A percentile compares a stretch with the other conserved stretches of the same genome.
Evolutionary conservation across 2,329 filamentous ascomycete species (phyloP).

Genomic region (Hymenoscyphus repandus): DNA sequence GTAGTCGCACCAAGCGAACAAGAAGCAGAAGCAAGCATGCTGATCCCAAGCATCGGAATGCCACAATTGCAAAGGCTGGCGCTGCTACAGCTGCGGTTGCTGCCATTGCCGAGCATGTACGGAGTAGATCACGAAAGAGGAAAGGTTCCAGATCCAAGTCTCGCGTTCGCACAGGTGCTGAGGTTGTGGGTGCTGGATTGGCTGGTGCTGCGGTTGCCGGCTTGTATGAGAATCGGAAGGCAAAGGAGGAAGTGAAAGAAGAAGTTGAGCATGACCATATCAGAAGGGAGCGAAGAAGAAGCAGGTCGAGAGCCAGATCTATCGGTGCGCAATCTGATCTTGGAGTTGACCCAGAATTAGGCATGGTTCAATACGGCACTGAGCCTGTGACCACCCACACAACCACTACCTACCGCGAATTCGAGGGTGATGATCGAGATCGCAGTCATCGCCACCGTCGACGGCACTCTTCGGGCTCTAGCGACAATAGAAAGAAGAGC

Average conservation of each 20-base stretch:
- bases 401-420: constrained; percentile 27
- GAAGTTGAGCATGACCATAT: constrained; percentile 30
- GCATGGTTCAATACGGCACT: constrained; percentile 62
- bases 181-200: constrained; percentile 55
- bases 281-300: constrained; percentile 28
- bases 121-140: constrained; percentile 47
- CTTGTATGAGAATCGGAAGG: constrained; percentile 54
- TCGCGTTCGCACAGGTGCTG: constrained; percentile 45
- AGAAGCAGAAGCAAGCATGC: constrained; percentile 43
- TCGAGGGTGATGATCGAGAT: constrained; percentile 18
- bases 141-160: constrained; percentile 37
- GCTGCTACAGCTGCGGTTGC: constrained; percentile 53
- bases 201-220: constrained; percentile 57
- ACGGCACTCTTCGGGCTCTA: constrained; percentile 22
- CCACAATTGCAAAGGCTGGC: constrained; percentile 30
- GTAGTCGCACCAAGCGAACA: constrained; percentile 36
- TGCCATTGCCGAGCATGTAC: constrained; percentile 52
- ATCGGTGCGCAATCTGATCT: constrained; percentile 42
- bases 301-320: constrained; percentile 45
- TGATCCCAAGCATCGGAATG: constrained; percentile 41
- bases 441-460: constrained; percentile 11
- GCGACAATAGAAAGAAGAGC: constrained; percentile 17
- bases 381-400: constrained; percentile 43
- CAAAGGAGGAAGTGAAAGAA: constrained; percentile 47
- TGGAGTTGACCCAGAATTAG: constrained; percentile 58